Conservation (phyloP, 106 monocot species). For the Dendrobium chrysotoxum region DNA sequence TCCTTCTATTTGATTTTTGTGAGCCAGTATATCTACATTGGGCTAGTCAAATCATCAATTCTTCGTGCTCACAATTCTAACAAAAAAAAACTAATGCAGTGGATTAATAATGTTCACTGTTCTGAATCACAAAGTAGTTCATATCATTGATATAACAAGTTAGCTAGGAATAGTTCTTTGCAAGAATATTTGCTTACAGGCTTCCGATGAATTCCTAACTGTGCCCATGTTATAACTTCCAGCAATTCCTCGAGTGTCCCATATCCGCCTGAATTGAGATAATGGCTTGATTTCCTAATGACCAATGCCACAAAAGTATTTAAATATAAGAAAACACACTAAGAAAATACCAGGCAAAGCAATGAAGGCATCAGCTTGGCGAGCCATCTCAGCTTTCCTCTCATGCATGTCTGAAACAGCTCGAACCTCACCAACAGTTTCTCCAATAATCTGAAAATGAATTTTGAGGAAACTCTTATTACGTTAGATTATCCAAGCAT, state of each 20-base stretch:
- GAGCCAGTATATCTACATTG: no score
- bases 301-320: neutral
- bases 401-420: constrained; percentile 76
- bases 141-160: neutral
- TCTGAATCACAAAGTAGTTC: no score
- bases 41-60: no score
- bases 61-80: no score
- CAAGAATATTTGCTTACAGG: constrained; percentile 28
- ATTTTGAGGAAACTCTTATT: no score
- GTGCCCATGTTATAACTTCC: constrained; percentile 67
- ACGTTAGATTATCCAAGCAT: neutral
- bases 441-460: constrained; percentile 47
- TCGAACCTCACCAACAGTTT: constrained; percentile 55
- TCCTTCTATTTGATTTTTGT: no score
- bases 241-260: constrained; percentile 74
- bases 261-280: constrained; percentile 45
- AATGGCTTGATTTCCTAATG: neutral
- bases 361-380: constrained; percentile 80
- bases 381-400: constrained; percentile 77
- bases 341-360: constrained; percentile 62
- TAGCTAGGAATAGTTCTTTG: no score
- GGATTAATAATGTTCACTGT: neutral
- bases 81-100: neutral
- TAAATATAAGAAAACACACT: neutral
- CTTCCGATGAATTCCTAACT: constrained; percentile 75